Percentiles rank a stretch among this genome's conserved stretches.
These are phyloP conservation scores for Microdochium bolleyi DNA, from an alignment of 2,329 filamentous ascomycete species.

Conservation along the genomic window DNA sequence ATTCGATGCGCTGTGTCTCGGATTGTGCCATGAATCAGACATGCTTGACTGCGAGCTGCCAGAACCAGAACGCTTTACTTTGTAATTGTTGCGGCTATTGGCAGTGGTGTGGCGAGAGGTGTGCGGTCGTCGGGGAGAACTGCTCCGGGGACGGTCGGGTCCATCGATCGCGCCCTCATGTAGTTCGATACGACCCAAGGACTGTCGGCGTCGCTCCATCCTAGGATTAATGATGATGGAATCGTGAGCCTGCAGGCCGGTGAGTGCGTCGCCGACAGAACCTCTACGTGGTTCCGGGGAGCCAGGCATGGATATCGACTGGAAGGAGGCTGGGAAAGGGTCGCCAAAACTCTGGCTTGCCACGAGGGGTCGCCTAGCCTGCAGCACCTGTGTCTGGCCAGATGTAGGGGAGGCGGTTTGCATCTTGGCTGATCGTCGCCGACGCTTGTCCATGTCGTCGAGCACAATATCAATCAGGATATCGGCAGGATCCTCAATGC, in stretches of 20 bases:
- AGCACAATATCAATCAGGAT: constrained; percentile 88
- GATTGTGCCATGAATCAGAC: constrained; percentile 55
- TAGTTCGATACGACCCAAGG: constrained; percentile 35
- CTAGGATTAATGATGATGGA: constrained; percentile 27
- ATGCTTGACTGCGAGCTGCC: constrained; percentile 84
- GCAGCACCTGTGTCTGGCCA: neutral
- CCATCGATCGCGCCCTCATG: constrained; percentile 31
- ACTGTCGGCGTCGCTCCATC: constrained; percentile 30
- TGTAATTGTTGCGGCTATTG: constrained; percentile 60
- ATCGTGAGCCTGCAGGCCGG: constrained; percentile 25
- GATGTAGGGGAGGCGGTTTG: constrained; percentile 63
- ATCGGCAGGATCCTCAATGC: constrained; percentile 83
- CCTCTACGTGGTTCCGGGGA: constrained; percentile 41
- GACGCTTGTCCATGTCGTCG: constrained; percentile 90
- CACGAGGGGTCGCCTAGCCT: neutral
- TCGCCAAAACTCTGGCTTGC: constrained; percentile 39
- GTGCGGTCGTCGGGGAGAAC: constrained; percentile 69
- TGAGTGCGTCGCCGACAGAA: constrained; percentile 40
- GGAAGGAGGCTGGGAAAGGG: constrained; percentile 24
- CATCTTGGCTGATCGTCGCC: constrained; percentile 78
- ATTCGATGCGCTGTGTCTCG: constrained; percentile 72
- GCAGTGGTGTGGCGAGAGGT: constrained; percentile 67
- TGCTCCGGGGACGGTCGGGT: constrained; percentile 56
- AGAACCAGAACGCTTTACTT: constrained; percentile 79
- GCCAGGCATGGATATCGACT: constrained; percentile 61